These are phyloP conservation scores for Epicoccum nigrum DNA, from an alignment of 2,329 filamentous ascomycete genomes.

Conservation along the genomic window DNA sequence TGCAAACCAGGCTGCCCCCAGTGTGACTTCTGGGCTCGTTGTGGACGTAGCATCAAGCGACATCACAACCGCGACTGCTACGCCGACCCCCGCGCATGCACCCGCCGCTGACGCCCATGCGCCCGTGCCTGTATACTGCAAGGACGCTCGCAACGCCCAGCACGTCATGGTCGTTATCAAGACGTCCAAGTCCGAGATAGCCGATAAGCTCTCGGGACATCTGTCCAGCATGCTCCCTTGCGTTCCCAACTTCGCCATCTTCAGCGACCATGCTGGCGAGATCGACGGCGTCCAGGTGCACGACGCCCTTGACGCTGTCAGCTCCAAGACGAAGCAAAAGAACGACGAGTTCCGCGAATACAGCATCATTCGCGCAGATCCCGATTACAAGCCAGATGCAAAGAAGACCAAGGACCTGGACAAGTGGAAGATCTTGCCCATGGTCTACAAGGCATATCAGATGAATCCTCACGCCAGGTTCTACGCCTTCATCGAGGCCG, in stretches of 20 bases:
- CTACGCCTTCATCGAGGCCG: slow-evolving; percentile 45
- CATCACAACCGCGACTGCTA: slow-evolving; percentile 3
- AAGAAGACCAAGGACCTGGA: slow-evolving; percentile 59
- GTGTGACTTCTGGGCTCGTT: slow-evolving; percentile 10
- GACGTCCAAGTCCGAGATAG: slow-evolving; percentile 64
- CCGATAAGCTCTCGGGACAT: slow-evolving; percentile 61
- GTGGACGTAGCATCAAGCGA: slow-evolving; percentile 6
- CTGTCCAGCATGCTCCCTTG: slow-evolving; percentile 62
- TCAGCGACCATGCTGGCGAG: slow-evolving; percentile 63
- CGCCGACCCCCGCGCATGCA: background rate
- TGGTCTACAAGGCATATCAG: slow-evolving; percentile 57
- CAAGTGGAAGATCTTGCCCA: slow-evolving; percentile 65
- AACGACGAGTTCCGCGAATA: slow-evolving; percentile 60
- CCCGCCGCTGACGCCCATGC: slow-evolving; percentile 2
- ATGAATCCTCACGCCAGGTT: slow-evolving; percentile 37
- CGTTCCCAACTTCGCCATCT: slow-evolving; percentile 62
- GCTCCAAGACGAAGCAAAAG: slow-evolving; percentile 35
- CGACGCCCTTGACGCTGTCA: slow-evolving; percentile 57
- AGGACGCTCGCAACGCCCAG: slow-evolving; percentile 45
- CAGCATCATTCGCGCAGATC: slow-evolving; percentile 54
- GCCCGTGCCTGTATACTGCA: slow-evolving; percentile 25
- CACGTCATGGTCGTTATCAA: slow-evolving; percentile 64
- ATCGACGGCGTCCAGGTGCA: slow-evolving; percentile 58
- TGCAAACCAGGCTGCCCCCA: background rate
- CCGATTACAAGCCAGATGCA: slow-evolving; percentile 48